Evolutionary conservation across 1,284 basidiomycete species (phyloP).

Genomic region (Microstroma glucosiphilum): DNA sequence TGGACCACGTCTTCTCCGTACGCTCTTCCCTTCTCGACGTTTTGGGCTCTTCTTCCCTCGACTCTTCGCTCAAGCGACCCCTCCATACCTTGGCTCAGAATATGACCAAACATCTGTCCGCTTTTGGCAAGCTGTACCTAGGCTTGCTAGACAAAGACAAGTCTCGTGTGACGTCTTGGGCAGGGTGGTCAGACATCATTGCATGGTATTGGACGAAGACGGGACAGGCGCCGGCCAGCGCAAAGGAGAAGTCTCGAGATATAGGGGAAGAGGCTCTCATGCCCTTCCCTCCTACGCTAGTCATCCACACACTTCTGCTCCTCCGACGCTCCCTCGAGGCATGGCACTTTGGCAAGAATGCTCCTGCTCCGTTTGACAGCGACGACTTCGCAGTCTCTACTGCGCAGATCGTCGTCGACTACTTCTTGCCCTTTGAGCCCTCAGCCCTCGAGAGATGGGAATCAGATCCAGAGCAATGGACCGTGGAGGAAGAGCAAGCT

Average conservation of each 20-base stretch:
- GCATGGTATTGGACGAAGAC: conserved; percentile 44
- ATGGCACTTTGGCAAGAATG: conserved; percentile 25
- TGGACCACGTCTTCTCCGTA: conserved; percentile 3
- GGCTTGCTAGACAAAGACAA: conserved; percentile 37
- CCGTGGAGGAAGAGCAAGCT: conserved; percentile 30
- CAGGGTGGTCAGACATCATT: conserved; percentile 44
- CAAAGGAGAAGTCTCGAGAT: conserved; percentile 9
- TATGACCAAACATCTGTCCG: conserved; percentile 44
- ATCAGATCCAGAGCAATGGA: conserved; percentile 40
- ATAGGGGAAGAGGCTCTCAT: conserved; percentile 23
- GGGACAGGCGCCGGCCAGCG: conserved; percentile 7
- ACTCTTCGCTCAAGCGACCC: conserved; percentile 10
- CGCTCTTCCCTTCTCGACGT: conserved; percentile 2
- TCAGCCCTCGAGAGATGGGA: conserved; percentile 43
- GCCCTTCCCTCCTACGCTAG: conserved; percentile 38
- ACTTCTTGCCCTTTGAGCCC: conserved; percentile 37
- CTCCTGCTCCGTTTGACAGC: conserved; percentile 27
- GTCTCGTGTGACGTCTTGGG: conserved; percentile 42
- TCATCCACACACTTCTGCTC: conserved; percentile 42
- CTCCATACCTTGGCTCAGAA: conserved; percentile 17
- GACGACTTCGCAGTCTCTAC: conserved; percentile 30
- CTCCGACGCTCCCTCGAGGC: conserved; percentile 33
- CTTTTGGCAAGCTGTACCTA: conserved; percentile 45
- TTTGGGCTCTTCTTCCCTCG: conserved; percentile 13
- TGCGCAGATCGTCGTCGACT: conserved; percentile 34